Conservation (phyloP, 139 green algal genomes). For the Nannochloris sp. region DNA sequence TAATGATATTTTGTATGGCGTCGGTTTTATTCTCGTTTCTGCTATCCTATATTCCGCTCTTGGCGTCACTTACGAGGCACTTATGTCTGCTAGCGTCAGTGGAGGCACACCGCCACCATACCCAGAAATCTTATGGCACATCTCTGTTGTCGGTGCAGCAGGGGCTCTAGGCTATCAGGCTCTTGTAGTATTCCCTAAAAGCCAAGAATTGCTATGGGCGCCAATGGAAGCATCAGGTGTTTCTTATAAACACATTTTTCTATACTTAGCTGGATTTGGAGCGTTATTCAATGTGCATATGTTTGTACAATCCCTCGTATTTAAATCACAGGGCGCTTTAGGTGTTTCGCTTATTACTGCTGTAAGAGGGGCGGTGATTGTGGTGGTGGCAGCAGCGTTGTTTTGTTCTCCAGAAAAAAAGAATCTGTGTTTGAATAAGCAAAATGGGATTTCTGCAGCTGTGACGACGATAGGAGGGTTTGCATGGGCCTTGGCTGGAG, state of each 20-base stretch:
- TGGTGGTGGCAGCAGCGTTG: constrained; percentile 6
- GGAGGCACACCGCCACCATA: constrained; percentile 1
- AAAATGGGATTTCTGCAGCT: constrained; percentile 2
- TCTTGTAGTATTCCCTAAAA: constrained; percentile 25
- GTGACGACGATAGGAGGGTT: constrained; percentile 15
- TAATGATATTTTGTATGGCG: neutral
- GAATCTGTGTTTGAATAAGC: constrained; percentile 10
- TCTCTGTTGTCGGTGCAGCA: constrained; percentile 15
- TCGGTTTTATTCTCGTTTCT: neutral
- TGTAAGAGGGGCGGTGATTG: constrained; percentile 30
- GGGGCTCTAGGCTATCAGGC: constrained; percentile 18
- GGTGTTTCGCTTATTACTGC: constrained; percentile 39
- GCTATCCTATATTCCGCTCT: neutral
- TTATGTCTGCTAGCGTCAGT: neutral
- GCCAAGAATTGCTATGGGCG: constrained; percentile 4
- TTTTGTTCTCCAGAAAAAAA: constrained; percentile 19
- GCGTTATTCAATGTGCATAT: constrained; percentile 39
- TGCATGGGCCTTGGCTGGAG: constrained; percentile 6
- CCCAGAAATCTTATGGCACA: constrained; percentile 14
- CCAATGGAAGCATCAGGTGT: constrained; percentile 9
- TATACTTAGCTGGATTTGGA: constrained; percentile 24
- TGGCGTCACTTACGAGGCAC: constrained; percentile 21
- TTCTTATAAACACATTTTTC: neutral
- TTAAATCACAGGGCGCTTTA: constrained; percentile 29
- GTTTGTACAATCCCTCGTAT: constrained; percentile 30